A percentile compares a stretch with the other conserved stretches of the same genome.
phyloP scores from a whole-genome alignment of 495 filamentous ascomycete genomes.

The Oidiodendron maius region DNA sequence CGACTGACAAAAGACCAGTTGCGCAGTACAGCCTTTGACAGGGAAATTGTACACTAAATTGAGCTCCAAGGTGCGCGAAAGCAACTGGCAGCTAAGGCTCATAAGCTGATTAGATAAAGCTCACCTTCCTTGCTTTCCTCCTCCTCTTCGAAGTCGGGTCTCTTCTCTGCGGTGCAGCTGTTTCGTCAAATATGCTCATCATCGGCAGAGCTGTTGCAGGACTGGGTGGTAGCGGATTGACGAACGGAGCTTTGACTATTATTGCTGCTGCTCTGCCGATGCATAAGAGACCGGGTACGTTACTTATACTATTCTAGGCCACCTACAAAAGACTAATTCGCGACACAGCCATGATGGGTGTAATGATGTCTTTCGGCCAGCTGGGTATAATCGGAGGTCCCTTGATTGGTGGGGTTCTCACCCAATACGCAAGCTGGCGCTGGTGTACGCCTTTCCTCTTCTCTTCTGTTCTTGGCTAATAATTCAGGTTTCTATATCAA shows the following conservation, averaged over 20 bases:
- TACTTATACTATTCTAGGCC: too few species aligned
- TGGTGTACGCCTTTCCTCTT: slow-evolving; percentile 30
- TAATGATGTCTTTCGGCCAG: slow-evolving; percentile 38
- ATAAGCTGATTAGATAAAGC: neutral
- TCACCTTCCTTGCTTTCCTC: slow-evolving; percentile 35
- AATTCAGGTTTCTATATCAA: slow-evolving; percentile 55
- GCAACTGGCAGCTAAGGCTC: neutral
- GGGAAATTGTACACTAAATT: slow-evolving; percentile 43
- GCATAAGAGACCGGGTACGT: slow-evolving; percentile 33
- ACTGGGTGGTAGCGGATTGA: slow-evolving; percentile 39
- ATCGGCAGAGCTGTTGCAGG: slow-evolving; percentile 50
- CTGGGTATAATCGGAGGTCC: slow-evolving; percentile 44
- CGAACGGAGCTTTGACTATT: slow-evolving; percentile 49
- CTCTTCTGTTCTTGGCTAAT: neutral
- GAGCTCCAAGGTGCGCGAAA: slow-evolving; percentile 28
- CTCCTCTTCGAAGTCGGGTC: slow-evolving; percentile 47
- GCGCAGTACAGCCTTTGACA: slow-evolving; percentile 37
- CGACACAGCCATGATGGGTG: slow-evolving; percentile 63
- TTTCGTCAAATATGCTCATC: slow-evolving; percentile 48
- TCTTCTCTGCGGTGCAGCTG: slow-evolving; percentile 45
- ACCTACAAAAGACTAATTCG: too few species aligned
- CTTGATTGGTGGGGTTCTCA: slow-evolving; percentile 57
- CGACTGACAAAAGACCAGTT: slow-evolving; percentile 16
- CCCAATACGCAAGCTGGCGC: slow-evolving; percentile 44
- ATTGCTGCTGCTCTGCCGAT: slow-evolving; percentile 39